Evolutionary conservation across 352 stramenopile species (phyloP).

Genomic region (Phytophthora pinifolia): DNA sequence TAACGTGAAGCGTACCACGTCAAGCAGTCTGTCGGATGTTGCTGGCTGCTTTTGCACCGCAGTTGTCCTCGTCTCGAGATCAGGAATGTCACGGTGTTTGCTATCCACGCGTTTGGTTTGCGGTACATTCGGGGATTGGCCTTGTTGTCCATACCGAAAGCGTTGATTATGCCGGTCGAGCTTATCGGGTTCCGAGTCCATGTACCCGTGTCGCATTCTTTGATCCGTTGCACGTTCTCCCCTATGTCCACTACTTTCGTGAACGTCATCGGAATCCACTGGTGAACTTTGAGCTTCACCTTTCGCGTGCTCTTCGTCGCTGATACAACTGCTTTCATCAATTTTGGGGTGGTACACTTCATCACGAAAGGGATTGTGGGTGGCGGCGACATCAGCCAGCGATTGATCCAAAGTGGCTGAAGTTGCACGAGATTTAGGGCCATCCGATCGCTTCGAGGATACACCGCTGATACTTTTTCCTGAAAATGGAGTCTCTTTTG

Average conservation of each 20-base stretch:
- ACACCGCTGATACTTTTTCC: constrained; percentile 5
- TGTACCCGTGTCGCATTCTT: neutral
- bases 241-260: constrained; percentile 4
- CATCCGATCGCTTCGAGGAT: constrained; percentile 11
- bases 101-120: constrained; percentile 4
- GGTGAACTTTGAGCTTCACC: neutral
- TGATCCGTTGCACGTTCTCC: constrained; percentile 1
- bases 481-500: constrained; percentile 1
- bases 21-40: constrained; percentile 13
- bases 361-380: constrained; percentile 22
- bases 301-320: constrained; percentile 5
- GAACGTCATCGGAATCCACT: neutral
- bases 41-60: constrained; percentile 6
- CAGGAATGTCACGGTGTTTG: constrained; percentile 3
- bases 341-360: constrained; percentile 5
- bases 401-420: constrained; percentile 23
- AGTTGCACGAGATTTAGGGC: constrained; percentile 5
- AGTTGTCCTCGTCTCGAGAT: constrained; percentile 4
- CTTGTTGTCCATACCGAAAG: constrained; percentile 15
- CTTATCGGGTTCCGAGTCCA: constrained; percentile 7
- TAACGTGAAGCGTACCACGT: constrained; percentile 18
- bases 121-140: neutral
- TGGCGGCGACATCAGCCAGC: constrained; percentile 19
- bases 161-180: constrained; percentile 8
- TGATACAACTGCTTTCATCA: constrained; percentile 2